A percentile compares a stretch with the other conserved stretches of the same genome.
Evolutionary conservation across 345 rosid species (phyloP).

Genomic region (Odontarrhena argentea): DNA sequence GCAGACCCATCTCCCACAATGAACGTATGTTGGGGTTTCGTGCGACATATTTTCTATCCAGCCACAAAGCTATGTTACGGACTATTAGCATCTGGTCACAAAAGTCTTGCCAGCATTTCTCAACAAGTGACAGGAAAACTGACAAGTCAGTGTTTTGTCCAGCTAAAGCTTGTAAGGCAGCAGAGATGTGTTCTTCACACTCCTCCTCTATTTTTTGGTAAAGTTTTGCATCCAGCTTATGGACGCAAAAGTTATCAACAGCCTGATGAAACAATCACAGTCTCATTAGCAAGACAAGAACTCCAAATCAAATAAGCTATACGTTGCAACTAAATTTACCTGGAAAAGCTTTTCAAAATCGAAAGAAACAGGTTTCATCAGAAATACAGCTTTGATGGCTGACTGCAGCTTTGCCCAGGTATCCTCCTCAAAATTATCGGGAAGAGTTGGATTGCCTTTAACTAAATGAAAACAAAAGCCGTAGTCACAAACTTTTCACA

Average conservation of each 20-base stretch:
- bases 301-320: background rate
- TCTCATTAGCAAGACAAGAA: conserved; percentile 10
- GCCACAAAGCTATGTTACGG: conserved; percentile 83
- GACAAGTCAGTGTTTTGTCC: conserved; percentile 84
- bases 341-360: conserved; percentile 81
- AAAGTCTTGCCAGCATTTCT: conserved; percentile 89
- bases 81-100: conserved; percentile 93
- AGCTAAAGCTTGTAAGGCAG: conserved; percentile 61
- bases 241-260: conserved; percentile 80
- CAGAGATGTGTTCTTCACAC: conserved; percentile 75
- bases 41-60: conserved; percentile 84
- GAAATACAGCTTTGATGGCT: conserved; percentile 79
- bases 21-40: conserved; percentile 74
- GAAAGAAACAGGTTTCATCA: conserved; percentile 64
- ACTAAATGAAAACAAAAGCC: background rate
- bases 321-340: conserved; percentile 37
- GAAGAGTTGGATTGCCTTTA: conserved; percentile 75
- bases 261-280: conserved; percentile 48
- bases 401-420: conserved; percentile 85
- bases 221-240: conserved; percentile 84
- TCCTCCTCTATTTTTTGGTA: conserved; percentile 78
- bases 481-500: background rate
- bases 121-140: conserved; percentile 77
- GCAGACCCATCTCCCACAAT: conserved; percentile 95
- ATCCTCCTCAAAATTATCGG: conserved; percentile 74